phyloP scores from a whole-genome alignment of 2,329 filamentous ascomycete genomes.

The Aspergillus neoniger region DNA sequence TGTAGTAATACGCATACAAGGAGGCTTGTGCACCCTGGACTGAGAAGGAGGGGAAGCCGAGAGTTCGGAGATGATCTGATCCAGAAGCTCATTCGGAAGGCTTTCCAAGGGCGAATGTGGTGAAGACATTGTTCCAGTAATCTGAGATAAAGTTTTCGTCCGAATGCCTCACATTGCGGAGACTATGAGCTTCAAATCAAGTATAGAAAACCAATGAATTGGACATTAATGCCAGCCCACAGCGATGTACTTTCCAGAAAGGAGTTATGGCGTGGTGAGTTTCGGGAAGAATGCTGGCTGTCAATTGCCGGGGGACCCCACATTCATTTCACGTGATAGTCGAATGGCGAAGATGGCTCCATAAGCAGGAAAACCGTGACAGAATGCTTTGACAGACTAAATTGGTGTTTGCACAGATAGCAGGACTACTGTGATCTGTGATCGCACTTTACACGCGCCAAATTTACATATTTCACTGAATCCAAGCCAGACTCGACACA shows the following conservation, averaged over 20 bases:
- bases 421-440: not conserved
- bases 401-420: not conserved
- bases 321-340: not conserved
- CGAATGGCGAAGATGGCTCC: not conserved
- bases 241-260: not conserved
- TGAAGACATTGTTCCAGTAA: slow-evolving; percentile 18
- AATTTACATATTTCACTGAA: not conserved
- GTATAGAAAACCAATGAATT: not conserved
- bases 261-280: not conserved
- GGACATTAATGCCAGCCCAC: not conserved
- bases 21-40: slow-evolving; percentile 53
- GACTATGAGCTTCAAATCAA: not conserved
- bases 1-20: slow-evolving; percentile 46
- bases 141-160: not conserved
- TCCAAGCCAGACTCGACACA: not conserved
- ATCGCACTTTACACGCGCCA: not conserved
- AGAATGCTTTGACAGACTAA: not conserved
- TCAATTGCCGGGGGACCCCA: not conserved
- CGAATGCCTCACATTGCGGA: not conserved
- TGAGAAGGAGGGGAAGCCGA: slow-evolving; percentile 54
- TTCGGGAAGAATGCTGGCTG: not conserved
- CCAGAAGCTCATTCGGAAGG: slow-evolving; percentile 64
- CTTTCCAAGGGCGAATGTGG: slow-evolving; percentile 29
- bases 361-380: not conserved
- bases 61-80: slow-evolving; percentile 60